Evolutionary conservation across 805 yeast species (phyloP), one percentile per base, ranked within the genome.

Genomic region (Teunomyces funiuensis): DNA sequence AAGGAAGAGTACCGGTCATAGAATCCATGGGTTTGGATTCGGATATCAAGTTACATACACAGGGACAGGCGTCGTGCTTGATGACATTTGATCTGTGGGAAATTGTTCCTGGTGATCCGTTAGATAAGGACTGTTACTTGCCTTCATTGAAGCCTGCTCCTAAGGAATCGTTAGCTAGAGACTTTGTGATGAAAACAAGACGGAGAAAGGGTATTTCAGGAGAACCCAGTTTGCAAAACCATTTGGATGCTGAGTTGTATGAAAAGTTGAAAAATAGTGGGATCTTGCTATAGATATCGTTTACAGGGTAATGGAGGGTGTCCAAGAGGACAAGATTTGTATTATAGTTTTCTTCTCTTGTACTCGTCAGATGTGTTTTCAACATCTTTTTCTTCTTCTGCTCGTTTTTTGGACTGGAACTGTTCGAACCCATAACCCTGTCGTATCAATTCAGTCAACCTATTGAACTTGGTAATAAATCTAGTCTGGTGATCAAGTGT

Each of bases 11-110:
- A 0, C 99, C 99, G 0, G 93, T 87, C 1, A 85, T 93, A 36
- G 99, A 93, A 49, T 84, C 97, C 2, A 69, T 84, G 40, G 99
- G 98, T 0, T 71, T 93, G 36, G 97, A 88, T 55, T 80, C 95
- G 0, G 99, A 93, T 58, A 64, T 93, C 23, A 64, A 96, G 47
- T 61, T 88, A 9, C 76, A 82, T 9, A 81, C 96, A 0, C 82
- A 80, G 47, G 97, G 97, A 4, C 83, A 79, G 52, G 90, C 93
- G 0, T 73, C 79, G 71, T 79, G 88, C 34, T 78, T 78, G 36
- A 57, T 84, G 46, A 75, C 74, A 36, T 88, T 87, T 60, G 73
- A 74, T 42, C 74, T 73, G 42, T 93, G 97, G 96, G 74, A 77
- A 15, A 61, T 70, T 2, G 95, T 87, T 0, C 96, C 96, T 2